Evolutionary conservation across 768 basidiomycete genomes (phyloP).

Genomic region (Russula compacta): DNA sequence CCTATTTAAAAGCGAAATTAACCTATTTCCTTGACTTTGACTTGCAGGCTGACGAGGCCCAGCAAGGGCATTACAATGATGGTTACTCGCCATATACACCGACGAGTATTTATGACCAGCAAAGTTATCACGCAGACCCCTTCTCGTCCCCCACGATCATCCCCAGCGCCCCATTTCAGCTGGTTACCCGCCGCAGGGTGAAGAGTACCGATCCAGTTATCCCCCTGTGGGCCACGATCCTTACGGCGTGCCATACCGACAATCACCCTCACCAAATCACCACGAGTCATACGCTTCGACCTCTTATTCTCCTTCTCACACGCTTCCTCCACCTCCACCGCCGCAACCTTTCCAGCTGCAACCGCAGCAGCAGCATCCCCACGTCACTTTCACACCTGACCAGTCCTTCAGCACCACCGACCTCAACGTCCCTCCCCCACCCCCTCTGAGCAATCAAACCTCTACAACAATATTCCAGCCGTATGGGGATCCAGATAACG

Average conservation of each 20-base stretch:
- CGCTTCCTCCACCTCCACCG: slow-evolving; percentile 11
- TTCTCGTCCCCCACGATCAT: slow-evolving; percentile 29
- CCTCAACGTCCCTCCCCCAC: slow-evolving; percentile 20
- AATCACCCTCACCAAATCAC: slow-evolving; percentile 24
- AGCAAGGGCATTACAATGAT: slow-evolving; percentile 56
- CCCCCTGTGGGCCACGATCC: slow-evolving; percentile 22
- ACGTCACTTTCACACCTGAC: background rate
- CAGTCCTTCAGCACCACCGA: slow-evolving; percentile 13
- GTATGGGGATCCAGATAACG: slow-evolving; percentile 28
- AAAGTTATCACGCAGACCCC: slow-evolving; percentile 33
- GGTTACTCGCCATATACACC: slow-evolving; percentile 46
- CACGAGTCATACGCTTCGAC: slow-evolving; percentile 11
- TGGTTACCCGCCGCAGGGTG: slow-evolving; percentile 19
- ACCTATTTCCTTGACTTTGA: background rate
- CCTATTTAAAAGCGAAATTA: background rate
- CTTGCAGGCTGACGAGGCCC: slow-evolving; percentile 53
- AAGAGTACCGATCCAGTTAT: slow-evolving; percentile 12
- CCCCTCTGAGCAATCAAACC: slow-evolving; percentile 6
- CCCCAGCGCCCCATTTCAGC: slow-evolving; percentile 7
- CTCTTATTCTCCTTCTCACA: slow-evolving; percentile 8
- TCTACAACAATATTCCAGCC: slow-evolving; percentile 16
- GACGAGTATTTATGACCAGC: slow-evolving; percentile 27
- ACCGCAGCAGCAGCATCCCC: background rate
- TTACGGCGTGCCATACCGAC: slow-evolving; percentile 13
- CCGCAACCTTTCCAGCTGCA: background rate